These are phyloP conservation scores for Microstegium vimineum DNA, from an alignment of 176 grass and related monocot species.

Conservation along the genomic window DNA sequence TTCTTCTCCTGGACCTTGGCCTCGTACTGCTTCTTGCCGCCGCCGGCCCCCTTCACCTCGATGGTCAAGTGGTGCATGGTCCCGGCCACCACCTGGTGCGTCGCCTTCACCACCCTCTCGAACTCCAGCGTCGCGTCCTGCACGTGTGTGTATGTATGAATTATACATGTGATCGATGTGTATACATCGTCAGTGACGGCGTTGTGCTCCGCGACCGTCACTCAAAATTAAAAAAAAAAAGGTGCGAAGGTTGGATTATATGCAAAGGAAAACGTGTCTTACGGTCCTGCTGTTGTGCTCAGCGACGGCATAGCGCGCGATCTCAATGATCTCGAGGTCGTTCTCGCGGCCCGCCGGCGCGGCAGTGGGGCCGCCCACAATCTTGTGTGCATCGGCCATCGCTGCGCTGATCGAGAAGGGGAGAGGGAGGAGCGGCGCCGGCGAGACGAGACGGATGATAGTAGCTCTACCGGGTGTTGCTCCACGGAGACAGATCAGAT, in stretches of 20 bases:
- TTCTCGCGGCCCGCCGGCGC: constrained; percentile 50
- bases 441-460: neutral
- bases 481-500: neutral
- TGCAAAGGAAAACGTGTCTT: neutral
- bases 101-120: constrained; percentile 56
- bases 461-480: neutral
- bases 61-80: constrained; percentile 61
- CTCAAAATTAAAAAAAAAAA: too few relatives aligned
- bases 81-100: constrained; percentile 51
- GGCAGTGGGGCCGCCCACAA: constrained; percentile 25
- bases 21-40: constrained; percentile 51
- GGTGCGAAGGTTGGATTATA: neutral
- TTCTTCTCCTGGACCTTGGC: constrained; percentile 55
- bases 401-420: too few relatives aligned
- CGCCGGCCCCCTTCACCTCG: constrained; percentile 49
- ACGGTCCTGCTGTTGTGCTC: constrained; percentile 65
- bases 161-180: too few relatives aligned
- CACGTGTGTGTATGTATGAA: too few relatives aligned
- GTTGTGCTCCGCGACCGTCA: too few relatives aligned
- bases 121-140: constrained; percentile 62
- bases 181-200: too few relatives aligned
- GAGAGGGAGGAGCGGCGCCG: neutral
- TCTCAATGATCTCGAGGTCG: constrained; percentile 33
- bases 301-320: constrained; percentile 62
- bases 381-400: neutral